Percentiles rank a stretch among this genome's conserved stretches.
phyloP scores from a whole-genome alignment of 1,284 basidiomycete genomes.

The Moniliella sp. region DNA sequence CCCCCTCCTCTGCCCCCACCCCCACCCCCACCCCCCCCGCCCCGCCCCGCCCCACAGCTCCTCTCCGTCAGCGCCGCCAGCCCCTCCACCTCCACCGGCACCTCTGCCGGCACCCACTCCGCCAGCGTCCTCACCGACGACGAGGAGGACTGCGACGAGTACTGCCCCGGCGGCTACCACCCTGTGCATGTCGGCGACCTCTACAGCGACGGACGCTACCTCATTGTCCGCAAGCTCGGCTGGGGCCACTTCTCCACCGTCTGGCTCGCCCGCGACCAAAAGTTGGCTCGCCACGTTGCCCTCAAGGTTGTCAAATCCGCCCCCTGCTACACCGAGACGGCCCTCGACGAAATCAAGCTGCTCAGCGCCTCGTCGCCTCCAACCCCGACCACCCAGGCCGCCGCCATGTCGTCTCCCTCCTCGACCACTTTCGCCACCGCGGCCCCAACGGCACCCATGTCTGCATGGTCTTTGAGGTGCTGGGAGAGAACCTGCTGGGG shows the following conservation, averaged over 20 bases:
- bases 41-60: too few species aligned
- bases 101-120: not conserved
- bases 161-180: conserved; percentile 50
- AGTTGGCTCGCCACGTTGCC: conserved; percentile 51
- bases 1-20: too few species aligned
- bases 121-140: conserved; percentile 34
- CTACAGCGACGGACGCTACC: conserved; percentile 68
- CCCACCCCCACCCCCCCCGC: too few species aligned
- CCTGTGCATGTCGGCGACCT: conserved; percentile 83
- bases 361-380: conserved; percentile 73
- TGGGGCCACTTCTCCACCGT: conserved; percentile 73
- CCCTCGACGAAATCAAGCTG: conserved; percentile 92
- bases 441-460: conserved; percentile 92
- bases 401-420: conserved; percentile 60
- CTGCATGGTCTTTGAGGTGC: conserved; percentile 98
- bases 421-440: conserved; percentile 87
- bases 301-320: conserved; percentile 98
- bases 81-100: too few species aligned
- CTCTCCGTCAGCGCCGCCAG: too few species aligned
- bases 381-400: conserved; percentile 39
- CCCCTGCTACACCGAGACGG: conserved; percentile 86
- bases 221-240: conserved; percentile 80
- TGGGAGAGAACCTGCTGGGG: conserved; percentile 90
- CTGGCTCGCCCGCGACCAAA: conserved; percentile 32
- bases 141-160: conserved; percentile 36